Evolutionary conservation across 1,139 yeast genomes (phyloP), one percentile per base, ranked within the genome.

Genomic region (Casaregolazyma lundiana): DNA sequence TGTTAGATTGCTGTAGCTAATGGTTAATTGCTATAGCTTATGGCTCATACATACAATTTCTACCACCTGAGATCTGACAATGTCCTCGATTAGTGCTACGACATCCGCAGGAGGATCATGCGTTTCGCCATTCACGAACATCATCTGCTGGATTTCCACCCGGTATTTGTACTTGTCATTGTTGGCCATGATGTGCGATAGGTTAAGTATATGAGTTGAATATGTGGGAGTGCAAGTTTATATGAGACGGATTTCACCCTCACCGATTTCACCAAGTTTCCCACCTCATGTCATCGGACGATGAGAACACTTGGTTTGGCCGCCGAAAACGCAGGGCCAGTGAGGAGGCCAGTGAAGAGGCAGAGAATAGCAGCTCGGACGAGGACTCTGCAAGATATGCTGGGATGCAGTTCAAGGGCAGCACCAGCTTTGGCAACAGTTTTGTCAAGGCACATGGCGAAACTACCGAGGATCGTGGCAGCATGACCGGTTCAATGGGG

Each of bases 111-210:
- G 96, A 2, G 97, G 95, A 58, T 92, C 98, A 56, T 86, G 87
- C 1, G 94, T 80, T 65, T 92, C 97, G 1, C 98, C 99, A 50
- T 85, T 78, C 50, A 92, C 98, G 71, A 94, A 92, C 99, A 92
- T 92, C 98, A 92, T 94, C 70, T 89, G 96, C 64, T 87, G 96
- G 59, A 88, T 87, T 65, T 88, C 96, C 42, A 84, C 77, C 49
- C 95, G 72, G 63, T 87, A 88, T 61, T 81, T 80, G 68, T 84
- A 82, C 61, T 84, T 82, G 53, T 76, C 76, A 20, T 41, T 44
- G 34, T 36, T 45, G 20, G 41, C 40, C 32, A 24, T 40, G 35
- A 30, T 24, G 16, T 24, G 26, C 15, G 4, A 11, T 24, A n/a
- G n/a, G n/a, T n/a, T n/a, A n/a, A n/a, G n/a, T n/a, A n/a, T n/a